Evolutionary conservation across 2,329 filamentous ascomycete genomes (phyloP).

Genomic region (Cytospora piceae): DNA sequence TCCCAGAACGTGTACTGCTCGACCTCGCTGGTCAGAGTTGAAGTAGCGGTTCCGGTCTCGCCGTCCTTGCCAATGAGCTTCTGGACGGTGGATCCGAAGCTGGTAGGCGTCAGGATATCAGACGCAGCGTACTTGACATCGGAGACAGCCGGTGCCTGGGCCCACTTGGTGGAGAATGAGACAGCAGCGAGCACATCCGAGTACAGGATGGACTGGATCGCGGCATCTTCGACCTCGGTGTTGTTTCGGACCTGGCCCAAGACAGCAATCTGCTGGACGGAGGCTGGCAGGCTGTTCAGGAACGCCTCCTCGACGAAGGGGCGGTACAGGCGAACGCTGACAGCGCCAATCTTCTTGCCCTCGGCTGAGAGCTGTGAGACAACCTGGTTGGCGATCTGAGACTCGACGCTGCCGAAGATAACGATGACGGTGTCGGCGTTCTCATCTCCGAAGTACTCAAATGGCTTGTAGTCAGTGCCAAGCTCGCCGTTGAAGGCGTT

Average conservation of each 20-base stretch:
- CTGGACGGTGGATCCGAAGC: constrained; percentile 55
- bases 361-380: constrained; percentile 71
- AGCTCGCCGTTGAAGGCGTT: constrained; percentile 85
- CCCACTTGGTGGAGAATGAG: constrained; percentile 73
- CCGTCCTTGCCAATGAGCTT: constrained; percentile 51
- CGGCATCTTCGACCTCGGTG: constrained; percentile 72
- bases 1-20: constrained; percentile 97
- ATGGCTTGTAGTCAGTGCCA: constrained; percentile 88
- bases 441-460: constrained; percentile 89
- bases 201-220: constrained; percentile 83
- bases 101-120: constrained; percentile 59
- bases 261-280: constrained; percentile 76
- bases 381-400: constrained; percentile 82
- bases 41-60: constrained; percentile 43
- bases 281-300: constrained; percentile 76
- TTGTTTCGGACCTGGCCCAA: constrained; percentile 85
- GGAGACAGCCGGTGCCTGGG: constrained; percentile 65
- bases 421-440: constrained; percentile 82
- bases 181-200: constrained; percentile 88
- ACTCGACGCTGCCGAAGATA: constrained; percentile 89
- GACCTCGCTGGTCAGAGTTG: constrained; percentile 56
- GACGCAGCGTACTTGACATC: constrained; percentile 90
- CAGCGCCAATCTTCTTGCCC: constrained; percentile 79
- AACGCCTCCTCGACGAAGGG: constrained; percentile 96
- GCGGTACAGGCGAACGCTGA: constrained; percentile 92